Evolutionary conservation across 2,329 filamentous ascomycete species (phyloP).

Genomic region (Ceratocystis colombiana): DNA sequence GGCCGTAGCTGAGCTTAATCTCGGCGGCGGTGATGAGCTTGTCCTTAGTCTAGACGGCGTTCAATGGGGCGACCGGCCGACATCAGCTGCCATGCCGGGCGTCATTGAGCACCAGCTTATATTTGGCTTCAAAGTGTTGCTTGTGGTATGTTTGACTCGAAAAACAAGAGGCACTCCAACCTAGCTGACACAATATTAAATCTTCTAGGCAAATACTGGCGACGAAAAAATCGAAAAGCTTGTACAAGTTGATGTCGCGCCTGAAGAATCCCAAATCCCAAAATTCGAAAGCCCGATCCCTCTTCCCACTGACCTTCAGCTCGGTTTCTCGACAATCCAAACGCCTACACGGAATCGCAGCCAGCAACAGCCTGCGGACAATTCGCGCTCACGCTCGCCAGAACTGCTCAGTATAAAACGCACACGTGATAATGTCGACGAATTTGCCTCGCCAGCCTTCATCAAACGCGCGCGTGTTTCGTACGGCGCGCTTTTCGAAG

Average conservation of each 20-base stretch:
- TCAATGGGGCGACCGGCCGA: slow-evolving; percentile 50
- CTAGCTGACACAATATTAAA: neutral
- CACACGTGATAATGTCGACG: slow-evolving; percentile 35
- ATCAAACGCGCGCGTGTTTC: slow-evolving; percentile 61
- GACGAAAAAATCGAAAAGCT: slow-evolving; percentile 32
- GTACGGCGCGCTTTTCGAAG: slow-evolving; percentile 56
- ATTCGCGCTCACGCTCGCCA: slow-evolving; percentile 3
- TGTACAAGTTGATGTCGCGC: slow-evolving; percentile 42
- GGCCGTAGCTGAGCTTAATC: slow-evolving; percentile 52
- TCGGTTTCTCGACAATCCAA: slow-evolving; percentile 26
- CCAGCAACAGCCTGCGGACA: slow-evolving; percentile 7
- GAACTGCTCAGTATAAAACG: slow-evolving; percentile 21
- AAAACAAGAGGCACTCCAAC: neutral
- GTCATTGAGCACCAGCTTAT: slow-evolving; percentile 51
- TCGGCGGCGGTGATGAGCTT: slow-evolving; percentile 72
- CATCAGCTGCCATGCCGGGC: slow-evolving; percentile 40
- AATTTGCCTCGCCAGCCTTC: slow-evolving; percentile 72
- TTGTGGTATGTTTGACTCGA: slow-evolving; percentile 35
- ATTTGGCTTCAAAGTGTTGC: slow-evolving; percentile 42
- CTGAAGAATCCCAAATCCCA: slow-evolving; percentile 27
- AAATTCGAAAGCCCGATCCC: slow-evolving; percentile 27
- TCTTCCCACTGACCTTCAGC: slow-evolving; percentile 17
- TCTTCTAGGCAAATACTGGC: slow-evolving; percentile 17
- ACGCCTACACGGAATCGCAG: slow-evolving; percentile 26
- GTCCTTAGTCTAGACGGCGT: slow-evolving; percentile 58